A percentile compares a stretch with the other conserved stretches of the same genome.
These are phyloP conservation scores for Orbilia blumenaviensis DNA, from an alignment of 2,329 filamentous ascomycete genomes.

Conservation along the genomic window DNA sequence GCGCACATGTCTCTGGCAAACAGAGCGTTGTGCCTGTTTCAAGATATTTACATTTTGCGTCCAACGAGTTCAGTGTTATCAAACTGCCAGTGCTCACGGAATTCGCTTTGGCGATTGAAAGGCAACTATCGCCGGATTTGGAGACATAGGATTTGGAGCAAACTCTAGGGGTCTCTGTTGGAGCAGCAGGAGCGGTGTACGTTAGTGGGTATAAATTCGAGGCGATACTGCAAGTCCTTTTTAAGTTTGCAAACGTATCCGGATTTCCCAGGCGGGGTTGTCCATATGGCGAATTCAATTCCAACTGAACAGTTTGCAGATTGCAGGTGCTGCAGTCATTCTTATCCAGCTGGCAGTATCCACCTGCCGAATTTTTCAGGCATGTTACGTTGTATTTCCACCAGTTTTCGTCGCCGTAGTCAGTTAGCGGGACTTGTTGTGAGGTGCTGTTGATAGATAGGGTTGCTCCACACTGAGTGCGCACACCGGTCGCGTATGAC, in stretches of 20 bases:
- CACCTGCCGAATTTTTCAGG: neutral
- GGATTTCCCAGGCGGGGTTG: slow-evolving; percentile 10
- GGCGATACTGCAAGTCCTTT: slow-evolving; percentile 4
- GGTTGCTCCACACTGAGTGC: neutral
- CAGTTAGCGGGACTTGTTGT: neutral
- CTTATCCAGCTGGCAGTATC: slow-evolving; percentile 6
- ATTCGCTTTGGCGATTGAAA: slow-evolving; percentile 16
- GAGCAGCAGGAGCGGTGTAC: slow-evolving; percentile 1
- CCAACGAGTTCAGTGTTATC: neutral
- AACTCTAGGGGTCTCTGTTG: neutral
- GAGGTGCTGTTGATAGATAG: neutral
- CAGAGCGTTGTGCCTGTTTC: neutral
- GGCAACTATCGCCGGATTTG: neutral
- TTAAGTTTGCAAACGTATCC: slow-evolving; percentile 3
- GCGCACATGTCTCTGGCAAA: neutral
- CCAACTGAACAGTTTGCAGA: neutral
- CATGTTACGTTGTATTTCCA: slow-evolving; percentile 20
- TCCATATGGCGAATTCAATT: slow-evolving; percentile 3
- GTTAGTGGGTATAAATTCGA: neutral
- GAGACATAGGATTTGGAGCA: slow-evolving; percentile 6
- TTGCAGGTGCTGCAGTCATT: neutral
- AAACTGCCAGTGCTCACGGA: slow-evolving; percentile 3
- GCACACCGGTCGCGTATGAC: slow-evolving; percentile 10
- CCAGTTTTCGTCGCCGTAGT: slow-evolving; percentile 18
- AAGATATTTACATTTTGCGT: slow-evolving; percentile 11